A percentile compares a stretch with the other conserved stretches of the same genome.
These are phyloP conservation scores for Wolfiporia cocos DNA, from an alignment of 1,284 basidiomycete species.

Conservation along the genomic window DNA sequence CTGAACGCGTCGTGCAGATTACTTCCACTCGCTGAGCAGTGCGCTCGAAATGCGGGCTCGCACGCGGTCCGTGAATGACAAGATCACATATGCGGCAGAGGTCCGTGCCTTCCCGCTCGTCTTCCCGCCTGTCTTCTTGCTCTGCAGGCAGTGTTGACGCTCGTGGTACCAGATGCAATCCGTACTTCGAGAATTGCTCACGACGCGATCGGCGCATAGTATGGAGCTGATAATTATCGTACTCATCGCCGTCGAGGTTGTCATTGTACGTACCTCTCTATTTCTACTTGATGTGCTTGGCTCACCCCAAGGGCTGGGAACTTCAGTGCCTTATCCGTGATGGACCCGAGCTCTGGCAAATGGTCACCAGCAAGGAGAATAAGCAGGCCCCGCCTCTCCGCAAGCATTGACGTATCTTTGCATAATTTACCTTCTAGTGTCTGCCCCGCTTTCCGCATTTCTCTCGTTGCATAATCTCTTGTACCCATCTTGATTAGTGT, in stretches of 20 bases:
- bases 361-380: constrained; percentile 26
- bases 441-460: too few species aligned
- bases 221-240: constrained; percentile 92
- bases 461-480: too few species aligned
- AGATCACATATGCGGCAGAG: constrained; percentile 91
- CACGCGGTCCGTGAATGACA: constrained; percentile 80
- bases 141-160: not conserved
- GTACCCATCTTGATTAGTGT: too few species aligned
- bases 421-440: too few species aligned
- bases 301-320: too few species aligned
- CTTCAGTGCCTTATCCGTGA: constrained; percentile 54
- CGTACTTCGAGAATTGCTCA: constrained; percentile 69
- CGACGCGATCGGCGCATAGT: constrained; percentile 78
- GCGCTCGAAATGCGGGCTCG: constrained; percentile 81
- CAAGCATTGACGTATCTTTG: too few species aligned
- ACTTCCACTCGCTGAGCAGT: constrained; percentile 76
- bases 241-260: constrained; percentile 86
- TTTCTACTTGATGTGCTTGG: too few species aligned
- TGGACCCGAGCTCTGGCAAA: constrained; percentile 59
- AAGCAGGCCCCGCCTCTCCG: too few species aligned
- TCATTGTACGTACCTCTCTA: constrained; percentile 71
- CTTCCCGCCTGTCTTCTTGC: too few species aligned
- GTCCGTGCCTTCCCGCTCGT: constrained; percentile 34
- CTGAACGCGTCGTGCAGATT: constrained; percentile 50
- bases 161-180: constrained; percentile 51